Conservation (phyloP, 805 yeast species). For the Millerozyma miso region DNA sequence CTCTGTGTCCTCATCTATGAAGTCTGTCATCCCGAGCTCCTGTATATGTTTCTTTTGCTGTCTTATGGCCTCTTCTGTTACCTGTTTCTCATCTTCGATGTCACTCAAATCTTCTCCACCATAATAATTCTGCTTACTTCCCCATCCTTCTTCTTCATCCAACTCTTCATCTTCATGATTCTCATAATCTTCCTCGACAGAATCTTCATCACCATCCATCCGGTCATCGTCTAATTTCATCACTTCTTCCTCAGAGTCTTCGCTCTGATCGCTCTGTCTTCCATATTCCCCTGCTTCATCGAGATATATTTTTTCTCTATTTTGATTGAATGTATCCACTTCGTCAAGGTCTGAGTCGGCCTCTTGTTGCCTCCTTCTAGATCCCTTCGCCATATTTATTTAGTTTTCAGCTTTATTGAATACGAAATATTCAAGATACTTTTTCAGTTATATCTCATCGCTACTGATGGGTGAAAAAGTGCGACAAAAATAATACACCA, state of each 20-base stretch:
- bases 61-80: conserved; percentile 84
- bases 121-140: conserved; percentile 46
- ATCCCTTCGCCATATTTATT: conserved; percentile 15
- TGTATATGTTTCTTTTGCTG: conserved; percentile 72
- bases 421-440: background rate
- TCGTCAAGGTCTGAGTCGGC: conserved; percentile 50
- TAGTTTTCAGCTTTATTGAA: too few relatives aligned
- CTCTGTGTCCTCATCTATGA: conserved; percentile 65
- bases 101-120: conserved; percentile 68
- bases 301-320: conserved; percentile 52
- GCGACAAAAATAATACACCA: background rate
- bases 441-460: conserved; percentile 1
- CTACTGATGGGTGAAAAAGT: background rate
- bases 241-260: conserved; percentile 49
- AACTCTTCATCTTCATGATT: conserved; percentile 24
- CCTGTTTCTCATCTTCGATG: conserved; percentile 69
- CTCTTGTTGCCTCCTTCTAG: conserved; percentile 9
- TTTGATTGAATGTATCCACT: conserved; percentile 63
- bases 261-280: conserved; percentile 20
- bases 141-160: conserved; percentile 37
- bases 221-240: conserved; percentile 39
- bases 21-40: conserved; percentile 63
- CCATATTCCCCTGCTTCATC: conserved; percentile 51
- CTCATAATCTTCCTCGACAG: conserved; percentile 27
- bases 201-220: conserved; percentile 46